These are phyloP conservation scores for Avena atlantica DNA, from an alignment of 176 grass and related monocot species.

Conservation along the genomic window DNA sequence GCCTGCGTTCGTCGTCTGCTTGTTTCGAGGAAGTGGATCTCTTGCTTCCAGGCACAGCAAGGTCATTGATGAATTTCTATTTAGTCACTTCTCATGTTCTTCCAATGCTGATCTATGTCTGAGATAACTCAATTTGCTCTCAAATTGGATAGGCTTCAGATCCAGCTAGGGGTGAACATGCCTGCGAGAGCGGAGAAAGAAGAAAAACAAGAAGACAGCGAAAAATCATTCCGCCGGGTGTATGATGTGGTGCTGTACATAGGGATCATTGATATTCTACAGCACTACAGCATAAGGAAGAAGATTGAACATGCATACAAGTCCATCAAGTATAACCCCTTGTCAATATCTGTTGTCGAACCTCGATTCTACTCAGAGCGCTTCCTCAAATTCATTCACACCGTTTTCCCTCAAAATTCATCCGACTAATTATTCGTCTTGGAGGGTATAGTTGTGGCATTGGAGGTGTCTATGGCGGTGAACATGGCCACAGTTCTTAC, in stretches of 20 bases:
- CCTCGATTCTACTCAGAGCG: constrained; percentile 75
- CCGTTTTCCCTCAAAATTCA: constrained; percentile 77
- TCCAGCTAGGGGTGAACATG: constrained; percentile 98
- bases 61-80: neutral
- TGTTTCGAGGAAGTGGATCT: constrained; percentile 97
- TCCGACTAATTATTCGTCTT: neutral
- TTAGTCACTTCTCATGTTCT: neutral
- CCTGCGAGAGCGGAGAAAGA: constrained; percentile 79
- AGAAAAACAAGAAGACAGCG: constrained; percentile 51
- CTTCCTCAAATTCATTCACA: constrained; percentile 86
- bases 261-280: constrained; percentile 96
- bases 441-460: neutral
- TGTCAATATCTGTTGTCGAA: constrained; percentile 80
- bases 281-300: constrained; percentile 88
- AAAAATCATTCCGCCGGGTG: constrained; percentile 63
- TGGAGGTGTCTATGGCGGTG: neutral
- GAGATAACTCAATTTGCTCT: neutral
- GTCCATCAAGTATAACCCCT: constrained; percentile 80
- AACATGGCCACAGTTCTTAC: neutral
- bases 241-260: constrained; percentile 95
- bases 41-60: constrained; percentile 95
- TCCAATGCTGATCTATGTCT: neutral
- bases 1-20: constrained; percentile 80
- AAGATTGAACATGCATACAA: constrained; percentile 92
- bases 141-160: constrained; percentile 65